phyloP scores from a whole-genome alignment of 345 rosid genomes.

The Alliaria petiolata region DNA sequence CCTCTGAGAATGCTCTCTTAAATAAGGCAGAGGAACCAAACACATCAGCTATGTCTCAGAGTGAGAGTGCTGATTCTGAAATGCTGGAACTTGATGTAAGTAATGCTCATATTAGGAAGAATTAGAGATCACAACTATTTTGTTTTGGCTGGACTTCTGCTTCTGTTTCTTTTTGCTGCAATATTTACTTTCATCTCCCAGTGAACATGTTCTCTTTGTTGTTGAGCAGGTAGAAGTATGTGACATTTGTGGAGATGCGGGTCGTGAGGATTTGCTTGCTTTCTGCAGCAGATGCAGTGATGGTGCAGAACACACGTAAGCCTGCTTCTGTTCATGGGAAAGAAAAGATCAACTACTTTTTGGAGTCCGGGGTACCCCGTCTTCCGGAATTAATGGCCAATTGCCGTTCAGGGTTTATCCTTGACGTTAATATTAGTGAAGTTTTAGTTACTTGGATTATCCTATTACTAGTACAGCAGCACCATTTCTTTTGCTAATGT shows the following conservation, averaged over 20 bases:
- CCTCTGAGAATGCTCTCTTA: slow-evolving; percentile 45
- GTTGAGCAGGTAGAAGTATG: slow-evolving; percentile 90
- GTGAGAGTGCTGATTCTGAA: slow-evolving; percentile 71
- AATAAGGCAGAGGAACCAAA: slow-evolving; percentile 38
- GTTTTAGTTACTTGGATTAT: neutral
- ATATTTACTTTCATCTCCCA: neutral
- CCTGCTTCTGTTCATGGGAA: neutral
- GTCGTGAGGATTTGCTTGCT: slow-evolving; percentile 95
- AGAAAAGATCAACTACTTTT: neutral
- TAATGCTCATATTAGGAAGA: neutral
- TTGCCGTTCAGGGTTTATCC: slow-evolving; percentile 6
- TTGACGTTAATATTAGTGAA: neutral
- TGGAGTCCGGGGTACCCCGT: neutral
- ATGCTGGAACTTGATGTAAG: no score
- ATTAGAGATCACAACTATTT: neutral
- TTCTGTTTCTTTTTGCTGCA: neutral
- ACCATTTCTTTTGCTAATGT: neutral
- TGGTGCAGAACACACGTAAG: slow-evolving; percentile 99
- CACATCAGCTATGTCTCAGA: slow-evolving; percentile 39
- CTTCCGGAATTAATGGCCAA: neutral
- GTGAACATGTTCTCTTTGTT: slow-evolving; percentile 18
- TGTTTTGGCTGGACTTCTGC: neutral
- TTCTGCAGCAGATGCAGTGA: slow-evolving; percentile 88
- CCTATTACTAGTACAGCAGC: neutral
- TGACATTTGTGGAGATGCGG: slow-evolving; percentile 98